Evolutionary conservation across 352 stramenopile genomes (phyloP), one percentile per base, ranked within the genome.

Genomic region (Phytophthora aleatoria): DNA sequence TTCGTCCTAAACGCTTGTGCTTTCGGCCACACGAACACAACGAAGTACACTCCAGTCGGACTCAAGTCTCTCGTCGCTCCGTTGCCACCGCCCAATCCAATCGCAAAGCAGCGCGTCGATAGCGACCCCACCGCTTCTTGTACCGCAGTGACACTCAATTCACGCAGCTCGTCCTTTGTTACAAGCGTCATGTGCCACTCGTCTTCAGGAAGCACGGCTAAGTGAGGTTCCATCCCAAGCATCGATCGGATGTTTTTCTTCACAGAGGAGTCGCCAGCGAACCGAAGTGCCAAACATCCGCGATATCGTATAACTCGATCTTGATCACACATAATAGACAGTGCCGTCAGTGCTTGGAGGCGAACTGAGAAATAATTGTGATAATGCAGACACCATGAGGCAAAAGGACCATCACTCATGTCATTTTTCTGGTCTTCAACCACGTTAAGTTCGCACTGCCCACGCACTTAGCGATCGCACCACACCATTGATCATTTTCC

Each of bases 11-110:
- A 88, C 2, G 53, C 53, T 28, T 87, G 78, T 0, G 74, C 77
- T 54, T 79, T 74, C 3, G 77, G 79, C 81, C 81, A 90, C 42
- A 85, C 70, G 41, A 79, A 90, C 16, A 90, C 79, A 11, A 85
- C 58, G 30, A 88, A 90, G 62, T 69, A 77, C 11, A 88, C 69
- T 41, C 65, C 57, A 38, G 6, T 28, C 13, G 57, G 36, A 26
- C 48, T 47, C 36, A 67, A 30, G 20, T 63, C 33, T 26, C 6
- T 48, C 8, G 57, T 56, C 30, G 57, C 58, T 26, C 61, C 64
- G 2, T 13, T 7, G 9, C 54, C 57, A 13, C 59, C 64, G 13
- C 78, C 78, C 11, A 90, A 45, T 2, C 76, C 81, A 30, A 90
- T 73, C 0, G 67, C 66, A 35, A 84, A 84, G 44, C 77, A 73